Evolutionary conservation across 75 land plant species (phyloP).

Genomic region (Sequoiadendron giganteum): DNA sequence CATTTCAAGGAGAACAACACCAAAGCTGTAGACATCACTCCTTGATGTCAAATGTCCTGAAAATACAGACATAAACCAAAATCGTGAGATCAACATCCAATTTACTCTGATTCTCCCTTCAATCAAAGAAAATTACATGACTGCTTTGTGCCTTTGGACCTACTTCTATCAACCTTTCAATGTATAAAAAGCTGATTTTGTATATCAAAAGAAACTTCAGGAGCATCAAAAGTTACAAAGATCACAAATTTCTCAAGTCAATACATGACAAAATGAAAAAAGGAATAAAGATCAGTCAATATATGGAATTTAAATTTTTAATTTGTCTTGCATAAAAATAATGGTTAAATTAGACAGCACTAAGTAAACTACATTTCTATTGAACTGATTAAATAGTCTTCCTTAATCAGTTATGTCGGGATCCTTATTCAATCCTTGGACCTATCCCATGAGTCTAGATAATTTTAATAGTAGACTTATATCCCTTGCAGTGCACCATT

Average conservation of each 20-base stretch:
- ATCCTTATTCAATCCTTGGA: background rate
- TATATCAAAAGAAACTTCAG: background rate
- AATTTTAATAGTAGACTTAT: background rate
- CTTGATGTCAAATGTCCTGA: constrained; percentile 47
- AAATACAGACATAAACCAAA: background rate
- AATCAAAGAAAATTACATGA: background rate
- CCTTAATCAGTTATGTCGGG: background rate
- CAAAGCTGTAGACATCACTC: constrained; percentile 53
- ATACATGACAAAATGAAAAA: background rate
- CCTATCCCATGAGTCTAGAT: background rate
- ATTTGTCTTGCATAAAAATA: background rate
- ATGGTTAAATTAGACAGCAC: background rate
- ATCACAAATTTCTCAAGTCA: background rate
- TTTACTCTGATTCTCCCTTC: background rate
- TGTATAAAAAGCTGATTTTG: background rate
- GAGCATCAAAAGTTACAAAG: background rate
- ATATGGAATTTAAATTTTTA: background rate
- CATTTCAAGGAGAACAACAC: constrained; percentile 47
- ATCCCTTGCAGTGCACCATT: background rate
- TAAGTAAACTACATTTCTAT: background rate
- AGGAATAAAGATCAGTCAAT: background rate
- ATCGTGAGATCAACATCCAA: background rate
- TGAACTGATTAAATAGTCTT: background rate
- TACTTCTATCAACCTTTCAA: background rate
- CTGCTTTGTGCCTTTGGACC: background rate